phyloP scores from a whole-genome alignment of 371 early-diverging fungal genomes.

The Mortierella sp. region DNA sequence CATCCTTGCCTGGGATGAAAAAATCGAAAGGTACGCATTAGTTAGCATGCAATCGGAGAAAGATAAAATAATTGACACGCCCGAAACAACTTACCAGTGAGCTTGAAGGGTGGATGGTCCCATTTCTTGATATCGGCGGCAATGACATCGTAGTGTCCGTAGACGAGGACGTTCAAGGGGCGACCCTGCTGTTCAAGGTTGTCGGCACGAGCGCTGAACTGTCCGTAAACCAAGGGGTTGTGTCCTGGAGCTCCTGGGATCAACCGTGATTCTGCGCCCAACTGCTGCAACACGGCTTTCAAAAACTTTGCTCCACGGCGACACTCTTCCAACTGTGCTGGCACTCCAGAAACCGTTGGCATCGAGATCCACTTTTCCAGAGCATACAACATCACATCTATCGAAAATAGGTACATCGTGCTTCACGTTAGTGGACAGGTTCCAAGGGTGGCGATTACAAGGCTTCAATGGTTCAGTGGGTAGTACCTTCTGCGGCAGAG shows the following conservation, averaged over 20 bases:
- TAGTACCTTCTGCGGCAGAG: conserved; percentile 36
- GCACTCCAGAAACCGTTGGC: conserved; percentile 78
- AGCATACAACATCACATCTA: conserved; percentile 74
- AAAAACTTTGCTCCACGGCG: conserved; percentile 83
- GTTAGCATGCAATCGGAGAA: background rate
- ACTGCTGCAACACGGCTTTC: conserved; percentile 76
- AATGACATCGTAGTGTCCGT: conserved; percentile 92
- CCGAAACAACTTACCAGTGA: conserved; percentile 57
- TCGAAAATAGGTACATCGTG: background rate
- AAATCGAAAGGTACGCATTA: too few relatives aligned
- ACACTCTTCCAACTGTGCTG: conserved; percentile 80
- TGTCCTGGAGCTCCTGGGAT: conserved; percentile 75
- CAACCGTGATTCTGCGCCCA: conserved; percentile 82
- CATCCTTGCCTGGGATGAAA: conserved; percentile 68
- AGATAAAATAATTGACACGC: background rate
- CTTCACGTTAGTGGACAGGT: background rate
- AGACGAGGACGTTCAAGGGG: conserved; percentile 76
- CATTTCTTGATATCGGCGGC: conserved; percentile 76
- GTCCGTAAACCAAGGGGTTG: conserved; percentile 85
- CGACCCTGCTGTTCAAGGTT: conserved; percentile 13
- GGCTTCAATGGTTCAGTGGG: background rate
- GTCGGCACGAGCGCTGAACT: conserved; percentile 64
- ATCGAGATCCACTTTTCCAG: conserved; percentile 81
- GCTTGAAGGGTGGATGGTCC: conserved; percentile 67
- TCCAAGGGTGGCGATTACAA: background rate